phyloP scores from a whole-genome alignment of 2,329 filamentous ascomycete species.

The Xylariaceae sp. region DNA sequence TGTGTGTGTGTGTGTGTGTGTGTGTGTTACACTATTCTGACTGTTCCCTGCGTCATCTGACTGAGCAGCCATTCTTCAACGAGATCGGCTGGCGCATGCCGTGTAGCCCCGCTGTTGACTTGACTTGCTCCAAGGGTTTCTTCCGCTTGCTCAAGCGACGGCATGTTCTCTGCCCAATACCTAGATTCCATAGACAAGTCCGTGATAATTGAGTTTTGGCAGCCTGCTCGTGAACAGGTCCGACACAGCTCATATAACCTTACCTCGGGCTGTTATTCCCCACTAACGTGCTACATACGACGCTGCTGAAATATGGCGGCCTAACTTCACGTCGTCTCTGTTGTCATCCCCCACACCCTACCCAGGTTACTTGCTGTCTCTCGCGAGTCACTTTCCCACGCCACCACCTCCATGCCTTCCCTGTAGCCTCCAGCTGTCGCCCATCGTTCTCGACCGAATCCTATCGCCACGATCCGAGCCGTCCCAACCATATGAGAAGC shows the following conservation, averaged over 20 bases:
- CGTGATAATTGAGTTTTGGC: too few relatives aligned
- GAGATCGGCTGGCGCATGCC: conserved; percentile 4
- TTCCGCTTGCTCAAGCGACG: too few relatives aligned
- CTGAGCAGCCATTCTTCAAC: conserved; percentile 9
- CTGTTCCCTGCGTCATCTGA: conserved; percentile 18
- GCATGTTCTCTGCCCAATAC: too few relatives aligned
- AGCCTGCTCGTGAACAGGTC: too few relatives aligned
- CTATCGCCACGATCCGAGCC: background rate
- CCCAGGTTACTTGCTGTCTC: conserved; percentile 13
- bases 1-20: too few relatives aligned
- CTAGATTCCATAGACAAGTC: too few relatives aligned
- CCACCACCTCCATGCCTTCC: background rate
- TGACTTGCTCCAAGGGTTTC: background rate
- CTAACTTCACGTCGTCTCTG: too few relatives aligned
- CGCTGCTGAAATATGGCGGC: too few relatives aligned
- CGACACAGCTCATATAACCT: too few relatives aligned
- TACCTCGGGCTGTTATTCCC: too few relatives aligned
- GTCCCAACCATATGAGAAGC: conserved; percentile 10
- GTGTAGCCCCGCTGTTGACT: background rate
- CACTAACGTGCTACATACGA: too few relatives aligned
- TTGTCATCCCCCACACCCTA: conserved; percentile 5
- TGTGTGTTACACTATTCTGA: too few relatives aligned
- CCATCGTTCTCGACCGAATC: conserved; percentile 3
- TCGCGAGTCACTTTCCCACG: background rate
- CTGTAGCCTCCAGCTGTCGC: conserved; percentile 6